These are phyloP conservation scores for Schizochytrium sp. DNA, from an alignment of 108 stramenopile species.

Conservation along the genomic window DNA sequence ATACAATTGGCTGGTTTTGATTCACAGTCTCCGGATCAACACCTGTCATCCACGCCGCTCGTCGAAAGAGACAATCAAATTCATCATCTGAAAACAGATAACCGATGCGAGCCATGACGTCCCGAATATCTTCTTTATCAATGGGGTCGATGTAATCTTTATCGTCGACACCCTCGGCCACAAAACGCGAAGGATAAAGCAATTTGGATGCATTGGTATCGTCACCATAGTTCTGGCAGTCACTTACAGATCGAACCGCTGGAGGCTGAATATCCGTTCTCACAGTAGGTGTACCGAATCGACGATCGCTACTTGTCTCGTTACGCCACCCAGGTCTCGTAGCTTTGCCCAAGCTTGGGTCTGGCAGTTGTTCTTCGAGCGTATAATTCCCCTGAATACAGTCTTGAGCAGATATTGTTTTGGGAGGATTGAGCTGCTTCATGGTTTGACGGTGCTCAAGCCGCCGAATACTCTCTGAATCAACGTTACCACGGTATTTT, in stretches of 20 bases:
- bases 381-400: constrained; percentile 75
- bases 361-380: constrained; percentile 70
- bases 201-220: constrained; percentile 72
- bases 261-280: constrained; percentile 78
- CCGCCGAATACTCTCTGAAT: constrained; percentile 29
- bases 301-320: constrained; percentile 70
- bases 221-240: constrained; percentile 84
- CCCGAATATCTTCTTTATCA: constrained; percentile 68
- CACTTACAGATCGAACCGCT: constrained; percentile 75
- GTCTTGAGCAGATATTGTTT: constrained; percentile 69
- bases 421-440: constrained; percentile 60
- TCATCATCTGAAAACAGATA: constrained; percentile 24
- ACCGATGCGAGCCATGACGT: constrained; percentile 64
- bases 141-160: constrained; percentile 72
- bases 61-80: constrained; percentile 49
- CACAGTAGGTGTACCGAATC: constrained; percentile 79
- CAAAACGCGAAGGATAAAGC: constrained; percentile 73
- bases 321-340: constrained; percentile 82
- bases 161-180: constrained; percentile 76
- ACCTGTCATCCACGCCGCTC: background rate
- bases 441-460: constrained; percentile 60
- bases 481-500: constrained; percentile 70
- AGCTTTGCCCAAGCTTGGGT: constrained; percentile 77
- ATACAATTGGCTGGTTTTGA: constrained; percentile 15
- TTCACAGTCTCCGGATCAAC: background rate